Conservation (phyloP, 164 flowering plant genomes). For the Sextonia rubra region DNA sequence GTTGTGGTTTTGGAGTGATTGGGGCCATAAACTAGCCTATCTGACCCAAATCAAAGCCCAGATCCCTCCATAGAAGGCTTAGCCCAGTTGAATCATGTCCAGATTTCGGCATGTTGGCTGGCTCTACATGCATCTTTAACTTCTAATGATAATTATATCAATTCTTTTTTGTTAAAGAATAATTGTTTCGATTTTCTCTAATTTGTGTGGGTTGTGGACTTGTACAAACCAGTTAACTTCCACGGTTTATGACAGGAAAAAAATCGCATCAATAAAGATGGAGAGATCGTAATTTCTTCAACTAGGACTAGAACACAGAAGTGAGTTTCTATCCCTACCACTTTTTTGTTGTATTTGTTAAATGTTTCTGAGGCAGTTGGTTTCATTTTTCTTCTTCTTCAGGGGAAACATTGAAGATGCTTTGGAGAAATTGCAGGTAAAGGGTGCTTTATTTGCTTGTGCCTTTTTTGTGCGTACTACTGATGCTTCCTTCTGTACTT, state of each 20-base stretch:
- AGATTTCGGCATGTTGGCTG: no score
- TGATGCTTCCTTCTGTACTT: background rate
- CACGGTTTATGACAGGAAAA: slow-evolving; percentile 59
- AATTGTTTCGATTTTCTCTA: no score
- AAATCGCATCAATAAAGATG: slow-evolving; percentile 92
- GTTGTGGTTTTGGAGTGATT: no score
- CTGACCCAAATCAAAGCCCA: no score
- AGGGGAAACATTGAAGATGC: slow-evolving; percentile 98
- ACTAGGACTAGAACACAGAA: slow-evolving; percentile 94
- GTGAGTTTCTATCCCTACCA: slow-evolving; percentile 33
- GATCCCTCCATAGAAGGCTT: no score
- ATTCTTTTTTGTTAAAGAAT: no score
- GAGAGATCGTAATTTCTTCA: slow-evolving; percentile 92
- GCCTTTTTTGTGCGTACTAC: background rate
- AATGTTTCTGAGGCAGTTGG: slow-evolving; percentile 12
- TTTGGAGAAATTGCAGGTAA: slow-evolving; percentile 83
- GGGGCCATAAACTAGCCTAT: no score
- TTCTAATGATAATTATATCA: no score
- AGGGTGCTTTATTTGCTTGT: background rate
- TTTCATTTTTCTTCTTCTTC: slow-evolving; percentile 26
- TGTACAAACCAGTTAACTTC: background rate
- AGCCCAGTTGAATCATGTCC: no score
- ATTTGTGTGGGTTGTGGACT: no score
- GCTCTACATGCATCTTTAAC: no score
- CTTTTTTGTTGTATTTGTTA: slow-evolving; percentile 10